These are phyloP conservation scores for Fraxinus anomala DNA, from an alignment of 257 asterid species.

Conservation along the genomic window DNA sequence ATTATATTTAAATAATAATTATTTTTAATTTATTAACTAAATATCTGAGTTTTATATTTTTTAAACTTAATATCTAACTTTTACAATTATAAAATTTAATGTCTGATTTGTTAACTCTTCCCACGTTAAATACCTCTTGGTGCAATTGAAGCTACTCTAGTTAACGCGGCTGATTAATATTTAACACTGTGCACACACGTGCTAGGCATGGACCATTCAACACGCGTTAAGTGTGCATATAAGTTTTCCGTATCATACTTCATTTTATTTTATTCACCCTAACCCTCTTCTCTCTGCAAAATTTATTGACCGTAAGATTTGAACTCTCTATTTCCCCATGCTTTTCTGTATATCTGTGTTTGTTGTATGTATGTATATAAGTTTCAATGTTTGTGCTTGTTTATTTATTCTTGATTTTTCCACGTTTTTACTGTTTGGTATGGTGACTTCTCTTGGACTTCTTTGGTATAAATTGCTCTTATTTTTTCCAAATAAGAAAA, in stretches of 20 bases:
- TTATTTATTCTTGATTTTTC: neutral
- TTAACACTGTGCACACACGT: neutral
- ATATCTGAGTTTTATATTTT: too few relatives aligned
- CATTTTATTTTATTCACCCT: neutral
- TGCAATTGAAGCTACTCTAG: too few relatives aligned
- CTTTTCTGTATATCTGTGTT: neutral
- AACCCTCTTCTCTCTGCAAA: neutral
- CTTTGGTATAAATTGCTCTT: neutral
- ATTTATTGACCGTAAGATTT: slow-evolving; percentile 5
- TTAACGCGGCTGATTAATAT: too few relatives aligned
- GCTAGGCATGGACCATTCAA: slow-evolving; percentile 21
- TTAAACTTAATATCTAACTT: too few relatives aligned
- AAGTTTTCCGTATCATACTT: neutral
- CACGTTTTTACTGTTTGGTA: neutral
- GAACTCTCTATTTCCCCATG: neutral
- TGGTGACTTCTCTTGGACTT: neutral
- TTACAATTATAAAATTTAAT: too few relatives aligned
- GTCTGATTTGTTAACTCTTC: too few relatives aligned
- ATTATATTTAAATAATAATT: too few relatives aligned
- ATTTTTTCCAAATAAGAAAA: neutral
- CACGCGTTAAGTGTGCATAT: slow-evolving; percentile 28
- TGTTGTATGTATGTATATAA: neutral
- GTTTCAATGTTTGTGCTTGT: neutral
- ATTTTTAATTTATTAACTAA: too few relatives aligned
- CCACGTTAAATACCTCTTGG: too few relatives aligned